Conservation (phyloP, 176 grass and related monocot genomes). For the Poa annua region DNA sequence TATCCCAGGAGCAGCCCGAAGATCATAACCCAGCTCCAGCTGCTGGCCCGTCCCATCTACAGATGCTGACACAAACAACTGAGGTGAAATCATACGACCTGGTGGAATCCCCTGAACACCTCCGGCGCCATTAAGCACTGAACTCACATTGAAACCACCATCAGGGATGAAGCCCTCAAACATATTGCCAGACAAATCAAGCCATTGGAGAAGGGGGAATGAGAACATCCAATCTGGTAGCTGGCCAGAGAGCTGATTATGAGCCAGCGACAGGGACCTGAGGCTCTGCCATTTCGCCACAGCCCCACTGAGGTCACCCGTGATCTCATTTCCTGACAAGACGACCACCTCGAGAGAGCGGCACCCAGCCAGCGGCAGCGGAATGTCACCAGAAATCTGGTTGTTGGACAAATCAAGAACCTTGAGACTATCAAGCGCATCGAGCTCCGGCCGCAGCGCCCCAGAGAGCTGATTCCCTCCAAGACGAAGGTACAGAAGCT, state of each 20-base stretch:
- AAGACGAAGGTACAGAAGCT: slow-evolving; percentile 79
- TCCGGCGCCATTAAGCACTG: slow-evolving; percentile 47
- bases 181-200: slow-evolving; percentile 80
- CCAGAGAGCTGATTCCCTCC: slow-evolving; percentile 75
- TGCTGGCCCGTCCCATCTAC: slow-evolving; percentile 44
- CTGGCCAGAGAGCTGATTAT: slow-evolving; percentile 64
- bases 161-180: slow-evolving; percentile 93
- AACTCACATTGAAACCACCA: slow-evolving; percentile 71
- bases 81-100: slow-evolving; percentile 31
- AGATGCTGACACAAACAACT: slow-evolving; percentile 53
- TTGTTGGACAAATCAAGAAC: slow-evolving; percentile 77
- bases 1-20: slow-evolving; percentile 64
- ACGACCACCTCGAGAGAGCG: slow-evolving; percentile 79
- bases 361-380: slow-evolving; percentile 69
- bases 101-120: slow-evolving; percentile 39
- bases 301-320: slow-evolving; percentile 70
- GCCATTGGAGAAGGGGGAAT: slow-evolving; percentile 71
- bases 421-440: slow-evolving; percentile 80
- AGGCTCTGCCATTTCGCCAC: slow-evolving; percentile 80
- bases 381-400: slow-evolving; percentile 69
- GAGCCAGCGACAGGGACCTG: slow-evolving; percentile 62
- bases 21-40: slow-evolving; percentile 65
- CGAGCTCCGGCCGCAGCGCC: slow-evolving; percentile 83
- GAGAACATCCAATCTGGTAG: slow-evolving; percentile 94
- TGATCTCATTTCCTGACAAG: slow-evolving; percentile 76